Evolutionary conservation across 164 flowering plant genomes (phyloP), one percentile per base, ranked within the genome.

Genomic region (Tetrastigma voinierianum): DNA sequence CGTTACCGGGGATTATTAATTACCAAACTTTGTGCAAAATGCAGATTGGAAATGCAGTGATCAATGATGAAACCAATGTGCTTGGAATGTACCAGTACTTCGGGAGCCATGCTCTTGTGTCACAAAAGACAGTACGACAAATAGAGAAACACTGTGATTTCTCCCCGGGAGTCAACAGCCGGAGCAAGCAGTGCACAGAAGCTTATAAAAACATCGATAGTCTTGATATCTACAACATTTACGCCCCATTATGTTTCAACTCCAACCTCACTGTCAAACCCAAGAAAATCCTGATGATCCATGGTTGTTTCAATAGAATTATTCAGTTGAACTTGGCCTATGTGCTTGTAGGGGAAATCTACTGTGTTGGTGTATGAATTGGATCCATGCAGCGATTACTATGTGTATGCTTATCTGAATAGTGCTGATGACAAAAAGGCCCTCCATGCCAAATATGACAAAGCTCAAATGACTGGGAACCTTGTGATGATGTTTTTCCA

Each of bases 21-120:
- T n/a, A n/a, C n/a, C n/a, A n/a, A n/a, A n/a, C n/a, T n/a, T 52
- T 52, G 3, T 65, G 17, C 46, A 20, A n/a, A 40, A 12, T 76
- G 76, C 83, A 91, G 97, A 85, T 91, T 55, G 97, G 97, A 10
- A 91, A 91, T 75, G 90, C 89, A 10, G 86, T 74, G 69, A 80
- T 89, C 57, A 74, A 91, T 53, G 85, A 84, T 23, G 83, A 81
- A 20, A 83, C 90, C 0, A 93, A 91, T 56, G 0, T 1, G 0
- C 47, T 0, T n/a, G 97, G 96, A 17, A 80, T 79, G 87, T 81
- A 67, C 46, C 96, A 87, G 14, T 89, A 66, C 58, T 77, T 85
- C 19, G 83, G 70, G 73, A 72, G 65, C 9, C 97, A 91, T 52
- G 95, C 95, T 14, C 62, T 89, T 1, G 71, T 81, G 9, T 84